These are phyloP conservation scores for Dictyostelium purpureum DNA, from an alignment of 78 protist genomes.

Conservation along the genomic window DNA sequence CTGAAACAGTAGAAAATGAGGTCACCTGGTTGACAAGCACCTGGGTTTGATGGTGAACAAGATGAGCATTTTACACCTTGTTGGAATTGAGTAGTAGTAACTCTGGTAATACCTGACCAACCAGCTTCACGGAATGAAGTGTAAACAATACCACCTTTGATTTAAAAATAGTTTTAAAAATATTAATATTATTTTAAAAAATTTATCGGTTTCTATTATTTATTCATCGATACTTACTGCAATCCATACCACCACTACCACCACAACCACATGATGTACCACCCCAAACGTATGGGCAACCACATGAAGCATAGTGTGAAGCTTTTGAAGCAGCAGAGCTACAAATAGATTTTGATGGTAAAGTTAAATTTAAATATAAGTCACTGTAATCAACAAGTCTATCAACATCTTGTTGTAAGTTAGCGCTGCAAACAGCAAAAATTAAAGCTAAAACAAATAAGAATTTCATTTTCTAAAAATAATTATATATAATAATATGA, in stretches of 20 bases:
- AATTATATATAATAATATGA: neutral
- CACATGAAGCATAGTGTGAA: slow-evolving; percentile 27
- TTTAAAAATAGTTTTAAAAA: too few species aligned
- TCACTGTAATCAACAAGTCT: neutral
- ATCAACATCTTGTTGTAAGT: neutral
- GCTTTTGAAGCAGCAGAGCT: slow-evolving; percentile 9
- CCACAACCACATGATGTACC: slow-evolving; percentile 72
- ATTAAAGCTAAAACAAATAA: neutral
- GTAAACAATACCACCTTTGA: slow-evolving; percentile 62
- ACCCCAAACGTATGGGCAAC: slow-evolving; percentile 53
- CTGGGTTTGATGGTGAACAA: slow-evolving; percentile 14
- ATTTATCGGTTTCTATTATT: neutral
- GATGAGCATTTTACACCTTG: slow-evolving; percentile 57
- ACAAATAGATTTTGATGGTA: neutral
- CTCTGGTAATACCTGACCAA: slow-evolving; percentile 49
- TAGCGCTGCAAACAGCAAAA: neutral
- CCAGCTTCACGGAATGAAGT: slow-evolving; percentile 64
- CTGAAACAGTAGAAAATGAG: slow-evolving; percentile 59
- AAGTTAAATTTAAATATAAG: neutral
- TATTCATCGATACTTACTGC: too few species aligned
- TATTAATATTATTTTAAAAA: too few species aligned
- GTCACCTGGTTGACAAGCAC: slow-evolving; percentile 51
- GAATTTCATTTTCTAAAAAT: neutral
- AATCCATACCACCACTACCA: slow-evolving; percentile 78
- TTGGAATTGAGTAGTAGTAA: slow-evolving; percentile 21